Conservation (phyloP, 306 rosid genomes). For the Myrica gale region DNA sequence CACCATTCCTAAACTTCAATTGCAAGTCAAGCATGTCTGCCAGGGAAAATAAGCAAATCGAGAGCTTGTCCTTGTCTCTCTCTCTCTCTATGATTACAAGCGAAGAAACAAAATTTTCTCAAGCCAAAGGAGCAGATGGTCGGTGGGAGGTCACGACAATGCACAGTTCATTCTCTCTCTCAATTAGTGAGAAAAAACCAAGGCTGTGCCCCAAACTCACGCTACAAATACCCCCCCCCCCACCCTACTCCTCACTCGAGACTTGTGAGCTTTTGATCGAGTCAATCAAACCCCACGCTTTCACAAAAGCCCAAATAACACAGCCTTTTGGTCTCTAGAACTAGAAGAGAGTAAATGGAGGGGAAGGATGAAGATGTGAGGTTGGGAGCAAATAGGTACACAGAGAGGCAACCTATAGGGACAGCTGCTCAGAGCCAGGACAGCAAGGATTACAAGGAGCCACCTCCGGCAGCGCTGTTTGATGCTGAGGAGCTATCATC, state of each 20-base stretch:
- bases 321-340: not conserved
- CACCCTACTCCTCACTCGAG: slow-evolving; percentile 1
- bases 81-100: not conserved
- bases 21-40: too few relatives aligned
- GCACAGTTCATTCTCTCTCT: slow-evolving; percentile 16
- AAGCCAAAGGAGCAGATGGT: too few relatives aligned
- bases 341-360: slow-evolving; percentile 28
- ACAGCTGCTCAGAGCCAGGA: slow-evolving; percentile 34
- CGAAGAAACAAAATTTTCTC: too few relatives aligned
- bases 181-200: not conserved
- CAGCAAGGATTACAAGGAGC: slow-evolving; percentile 39
- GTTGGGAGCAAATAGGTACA: slow-evolving; percentile 41
- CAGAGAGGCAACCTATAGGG: slow-evolving; percentile 45
- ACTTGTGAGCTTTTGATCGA: not conserved
- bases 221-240: slow-evolving; percentile 30
- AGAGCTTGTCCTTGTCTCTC: too few relatives aligned
- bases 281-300: not conserved
- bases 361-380: slow-evolving; percentile 44
- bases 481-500: slow-evolving; percentile 42
- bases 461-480: slow-evolving; percentile 37
- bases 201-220: slow-evolving; percentile 22
- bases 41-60: too few relatives aligned
- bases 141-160: slow-evolving; percentile 26
- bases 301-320: not conserved
- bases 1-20: too few relatives aligned